Evolutionary conservation across 768 basidiomycete species (phyloP).

Genomic region (Crepidotus variabilis): DNA sequence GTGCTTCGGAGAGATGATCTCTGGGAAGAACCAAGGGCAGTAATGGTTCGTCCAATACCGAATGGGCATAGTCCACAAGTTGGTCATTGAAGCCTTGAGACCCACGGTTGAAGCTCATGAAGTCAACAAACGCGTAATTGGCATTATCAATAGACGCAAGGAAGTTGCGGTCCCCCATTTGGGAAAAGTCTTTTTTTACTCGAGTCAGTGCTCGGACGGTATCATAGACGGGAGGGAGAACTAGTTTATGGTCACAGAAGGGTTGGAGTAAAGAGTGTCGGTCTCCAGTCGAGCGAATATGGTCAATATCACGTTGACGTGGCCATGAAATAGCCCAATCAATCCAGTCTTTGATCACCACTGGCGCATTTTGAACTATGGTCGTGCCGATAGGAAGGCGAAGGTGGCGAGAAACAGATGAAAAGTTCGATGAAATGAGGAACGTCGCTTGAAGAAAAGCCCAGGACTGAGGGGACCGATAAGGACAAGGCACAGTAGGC

Average conservation of each 20-base stretch:
- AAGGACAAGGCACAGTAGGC: conserved; percentile 8
- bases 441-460: conserved; percentile 1
- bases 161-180: background rate
- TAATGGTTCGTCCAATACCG: background rate
- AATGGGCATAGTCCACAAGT: background rate
- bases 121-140: background rate
- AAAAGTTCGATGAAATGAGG: background rate
- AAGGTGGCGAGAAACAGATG: background rate
- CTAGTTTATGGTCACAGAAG: background rate
- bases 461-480: conserved; percentile 13
- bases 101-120: background rate
- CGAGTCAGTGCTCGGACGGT: background rate
- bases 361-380: background rate
- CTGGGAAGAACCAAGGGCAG: background rate
- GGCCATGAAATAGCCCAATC: background rate
- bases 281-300: background rate
- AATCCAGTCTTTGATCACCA: background rate
- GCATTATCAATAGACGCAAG: background rate
- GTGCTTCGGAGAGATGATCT: background rate
- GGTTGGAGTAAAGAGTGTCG: background rate
- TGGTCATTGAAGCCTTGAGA: background rate
- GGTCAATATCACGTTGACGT: background rate
- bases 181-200: background rate
- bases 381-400: background rate
- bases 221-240: background rate